Evolutionary conservation across 148 eudicot species (phyloP), one percentile per base, ranked within the genome.

Genomic region (Vaccinium darrowii): DNA sequence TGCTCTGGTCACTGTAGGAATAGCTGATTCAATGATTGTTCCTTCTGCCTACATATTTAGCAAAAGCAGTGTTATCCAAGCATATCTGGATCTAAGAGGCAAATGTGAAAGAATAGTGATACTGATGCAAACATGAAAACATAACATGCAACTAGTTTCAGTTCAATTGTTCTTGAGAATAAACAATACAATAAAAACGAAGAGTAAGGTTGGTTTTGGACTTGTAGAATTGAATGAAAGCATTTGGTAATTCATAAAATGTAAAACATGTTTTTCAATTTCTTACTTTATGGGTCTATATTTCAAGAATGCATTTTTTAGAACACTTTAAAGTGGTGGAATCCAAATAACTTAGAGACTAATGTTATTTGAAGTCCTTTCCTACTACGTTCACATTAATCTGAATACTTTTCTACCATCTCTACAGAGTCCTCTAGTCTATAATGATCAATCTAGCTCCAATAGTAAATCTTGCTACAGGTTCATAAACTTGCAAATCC

Each of bases 21-120:
- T 89, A 86, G 91, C 93, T 51, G 92, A 47, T 81, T 95, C 98
- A 54, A 36, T 88, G 92, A 95, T 90, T 5, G 98, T 90, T 81
- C 98, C 98, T 91, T 95, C 98, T 62, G 98, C 98, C 98, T 95
- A 62, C 76, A 65, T 25, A 73, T 27, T 78, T 3, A 80, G 57
- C 21, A 60, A 77, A 81, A 27, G 43, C 43, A 43, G 2, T 21
- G 27, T 86, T 72, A 30, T 52, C 56, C 16, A 57, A 10, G 27
- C 25, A 21, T 33, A 56, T 52, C 65, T 80, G 60, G 62, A 78
- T 51, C 21, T 78, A 13, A 23, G 39, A 27, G 62, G 53, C 43
- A 52, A 78, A 52, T 78, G 39, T 21, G 27, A 78, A 78, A 49
- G 43, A 16, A 27, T 6, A 69, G 18, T 8, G 47, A 51, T 12